phyloP scores from a whole-genome alignment of 768 basidiomycete genomes.

The Tricholoma bakamatsutake region DNA sequence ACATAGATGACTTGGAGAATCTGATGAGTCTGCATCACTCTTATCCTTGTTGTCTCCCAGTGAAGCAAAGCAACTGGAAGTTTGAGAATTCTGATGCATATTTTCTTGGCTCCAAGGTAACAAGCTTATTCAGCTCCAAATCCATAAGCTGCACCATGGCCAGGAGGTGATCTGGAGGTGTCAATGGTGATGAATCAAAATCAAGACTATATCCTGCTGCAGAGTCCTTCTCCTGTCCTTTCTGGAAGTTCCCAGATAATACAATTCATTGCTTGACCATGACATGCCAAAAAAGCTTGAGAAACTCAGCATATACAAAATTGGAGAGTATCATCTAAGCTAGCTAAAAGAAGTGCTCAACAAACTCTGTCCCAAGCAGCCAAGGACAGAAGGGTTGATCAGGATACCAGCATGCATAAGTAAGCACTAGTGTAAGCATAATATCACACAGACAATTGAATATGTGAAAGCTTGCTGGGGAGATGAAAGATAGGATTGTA shows the following conservation, averaged over 20 bases:
- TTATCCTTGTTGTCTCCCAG: background rate
- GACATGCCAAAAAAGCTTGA: conserved; percentile 20
- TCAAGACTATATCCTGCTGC: background rate
- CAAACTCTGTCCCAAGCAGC: conserved; percentile 17
- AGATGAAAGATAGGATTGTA: conserved; percentile 16
- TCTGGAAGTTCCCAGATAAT: conserved; percentile 11
- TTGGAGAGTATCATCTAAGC: conserved; percentile 20
- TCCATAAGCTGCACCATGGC: background rate
- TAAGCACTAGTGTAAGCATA: conserved; percentile 14
- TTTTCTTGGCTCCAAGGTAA: background rate
- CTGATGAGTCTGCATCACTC: background rate
- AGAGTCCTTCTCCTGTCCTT: background rate
- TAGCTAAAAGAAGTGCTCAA: conserved; percentile 25
- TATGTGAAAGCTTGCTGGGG: conserved; percentile 20
- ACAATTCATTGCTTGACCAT: conserved; percentile 21
- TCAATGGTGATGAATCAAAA: background rate
- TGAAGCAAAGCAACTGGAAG: background rate
- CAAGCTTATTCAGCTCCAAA: background rate
- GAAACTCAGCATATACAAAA: conserved; percentile 21
- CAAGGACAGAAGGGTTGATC: conserved; percentile 19
- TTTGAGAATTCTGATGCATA: background rate
- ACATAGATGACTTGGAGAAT: background rate
- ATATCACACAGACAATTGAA: conserved; percentile 23
- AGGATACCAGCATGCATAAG: conserved; percentile 14
- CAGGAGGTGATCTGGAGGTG: background rate